Percentiles rank a stretch among this genome's conserved stretches.
phyloP scores from a whole-genome alignment of 2,329 filamentous ascomycete species.

The Phialophora tarda region DNA sequence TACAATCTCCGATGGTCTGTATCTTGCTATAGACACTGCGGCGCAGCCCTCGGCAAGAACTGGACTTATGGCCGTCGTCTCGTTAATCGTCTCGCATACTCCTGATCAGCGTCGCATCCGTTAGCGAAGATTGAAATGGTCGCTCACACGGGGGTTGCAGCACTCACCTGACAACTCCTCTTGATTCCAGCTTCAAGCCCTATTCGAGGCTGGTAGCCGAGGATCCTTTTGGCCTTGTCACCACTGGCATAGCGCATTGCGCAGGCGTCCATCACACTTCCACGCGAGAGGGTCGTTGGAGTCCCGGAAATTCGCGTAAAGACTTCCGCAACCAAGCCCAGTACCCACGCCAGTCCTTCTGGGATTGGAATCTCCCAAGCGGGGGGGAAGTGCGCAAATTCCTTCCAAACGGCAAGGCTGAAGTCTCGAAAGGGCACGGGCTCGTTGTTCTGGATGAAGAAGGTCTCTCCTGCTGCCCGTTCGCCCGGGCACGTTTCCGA shows the following conservation, averaged over 20 bases:
- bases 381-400: conserved; percentile 60
- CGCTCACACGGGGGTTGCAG: background rate
- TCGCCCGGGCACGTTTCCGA: conserved; percentile 36
- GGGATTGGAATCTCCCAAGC: conserved; percentile 57
- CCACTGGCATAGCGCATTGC: conserved; percentile 60
- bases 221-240: conserved; percentile 56
- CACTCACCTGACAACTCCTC: conserved; percentile 54
- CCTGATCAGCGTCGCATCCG: conserved; percentile 32
- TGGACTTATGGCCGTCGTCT: background rate
- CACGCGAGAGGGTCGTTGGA: conserved; percentile 57
- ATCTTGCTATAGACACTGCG: background rate
- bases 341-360: conserved; percentile 53
- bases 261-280: conserved; percentile 62
- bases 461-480: conserved; percentile 51
- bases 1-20: background rate
- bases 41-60: background rate
- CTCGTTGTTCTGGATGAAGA: conserved; percentile 56
- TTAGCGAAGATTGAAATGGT: conserved; percentile 17
- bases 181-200: conserved; percentile 59
- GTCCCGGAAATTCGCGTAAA: conserved; percentile 55
- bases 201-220: conserved; percentile 60
- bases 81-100: conserved; percentile 26
- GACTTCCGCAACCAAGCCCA: conserved; percentile 55
- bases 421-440: conserved; percentile 53
- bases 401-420: conserved; percentile 51